These are phyloP conservation scores for Trifolium subterraneum DNA, from an alignment of 306 rosid species.

Conservation along the genomic window DNA sequence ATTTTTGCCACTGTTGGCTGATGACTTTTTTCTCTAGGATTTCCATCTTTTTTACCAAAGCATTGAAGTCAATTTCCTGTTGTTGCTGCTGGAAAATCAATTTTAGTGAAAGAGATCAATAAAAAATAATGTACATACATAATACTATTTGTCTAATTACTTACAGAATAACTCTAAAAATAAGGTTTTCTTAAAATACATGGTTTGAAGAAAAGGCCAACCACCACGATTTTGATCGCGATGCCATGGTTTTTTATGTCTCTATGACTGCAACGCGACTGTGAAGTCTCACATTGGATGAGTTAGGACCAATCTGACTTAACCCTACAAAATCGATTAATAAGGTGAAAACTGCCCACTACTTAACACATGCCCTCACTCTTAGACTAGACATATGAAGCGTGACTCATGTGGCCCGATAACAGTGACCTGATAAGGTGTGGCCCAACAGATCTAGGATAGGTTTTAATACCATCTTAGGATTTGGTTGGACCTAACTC, in stretches of 20 bases:
- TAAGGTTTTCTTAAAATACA: not conserved
- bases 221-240: not conserved
- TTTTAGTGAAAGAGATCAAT: not conserved
- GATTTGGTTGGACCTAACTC: not conserved
- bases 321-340: not conserved
- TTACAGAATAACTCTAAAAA: not conserved
- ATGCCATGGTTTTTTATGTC: not conserved
- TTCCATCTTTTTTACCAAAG: slow-evolving; percentile 24
- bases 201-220: not conserved
- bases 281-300: not conserved
- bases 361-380: not conserved
- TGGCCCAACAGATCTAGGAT: not conserved
- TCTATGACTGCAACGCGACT: not conserved
- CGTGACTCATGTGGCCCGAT: not conserved
- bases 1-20: no score
- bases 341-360: not conserved
- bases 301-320: no score
- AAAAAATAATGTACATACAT: not conserved
- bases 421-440: not conserved
- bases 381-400: not conserved
- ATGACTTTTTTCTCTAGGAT: slow-evolving; percentile 2
- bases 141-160: not conserved
- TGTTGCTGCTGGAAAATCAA: slow-evolving; percentile 34
- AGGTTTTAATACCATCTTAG: not conserved
- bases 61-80: not conserved